A percentile compares a stretch with the other conserved stretches of the same genome.
phyloP scores from a whole-genome alignment of 805 yeast species.

The Teunomyces funiuensis region DNA sequence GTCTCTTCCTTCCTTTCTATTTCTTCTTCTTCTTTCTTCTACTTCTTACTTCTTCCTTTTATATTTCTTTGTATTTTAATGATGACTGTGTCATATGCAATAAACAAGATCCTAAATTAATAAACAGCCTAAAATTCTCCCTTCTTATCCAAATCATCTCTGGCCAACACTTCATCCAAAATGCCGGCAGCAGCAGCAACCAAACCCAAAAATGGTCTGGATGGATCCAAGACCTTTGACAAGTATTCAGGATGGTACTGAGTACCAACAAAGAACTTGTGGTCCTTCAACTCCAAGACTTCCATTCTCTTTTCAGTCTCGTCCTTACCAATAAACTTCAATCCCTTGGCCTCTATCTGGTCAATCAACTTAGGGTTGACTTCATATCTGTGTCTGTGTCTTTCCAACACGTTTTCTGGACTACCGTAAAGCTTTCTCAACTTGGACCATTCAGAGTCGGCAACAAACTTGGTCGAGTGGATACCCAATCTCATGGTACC shows the following conservation, averaged over 20 bases:
- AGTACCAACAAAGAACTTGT: constrained; percentile 90
- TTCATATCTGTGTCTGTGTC: constrained; percentile 99
- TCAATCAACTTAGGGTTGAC: constrained; percentile 82
- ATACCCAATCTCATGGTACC: constrained; percentile 99
- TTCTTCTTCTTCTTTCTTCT: not conserved
- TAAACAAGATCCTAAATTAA: constrained; percentile 2
- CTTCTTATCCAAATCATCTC: constrained; percentile 42
- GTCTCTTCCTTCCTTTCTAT: too few species aligned
- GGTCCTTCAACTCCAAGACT: constrained; percentile 79
- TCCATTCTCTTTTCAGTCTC: constrained; percentile 92
- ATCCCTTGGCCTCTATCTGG: constrained; percentile 72
- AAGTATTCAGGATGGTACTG: constrained; percentile 99
- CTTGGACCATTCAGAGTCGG: constrained; percentile 61
- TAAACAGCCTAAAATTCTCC: constrained; percentile 37
- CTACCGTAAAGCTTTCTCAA: constrained; percentile 80
- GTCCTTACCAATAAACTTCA: constrained; percentile 90
- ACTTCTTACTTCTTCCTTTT: not conserved
- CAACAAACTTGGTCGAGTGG: constrained; percentile 81
- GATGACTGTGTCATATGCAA: constrained; percentile 1
- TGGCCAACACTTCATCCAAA: constrained; percentile 60
- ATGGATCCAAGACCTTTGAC: constrained; percentile 94
- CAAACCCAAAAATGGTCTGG: constrained; percentile 93
- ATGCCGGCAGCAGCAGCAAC: constrained; percentile 92
- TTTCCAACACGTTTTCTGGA: constrained; percentile 68
- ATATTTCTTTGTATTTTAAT: not conserved